Conservation (phyloP, 169 alveolate species). For the Eimeria necatrix region DNA sequence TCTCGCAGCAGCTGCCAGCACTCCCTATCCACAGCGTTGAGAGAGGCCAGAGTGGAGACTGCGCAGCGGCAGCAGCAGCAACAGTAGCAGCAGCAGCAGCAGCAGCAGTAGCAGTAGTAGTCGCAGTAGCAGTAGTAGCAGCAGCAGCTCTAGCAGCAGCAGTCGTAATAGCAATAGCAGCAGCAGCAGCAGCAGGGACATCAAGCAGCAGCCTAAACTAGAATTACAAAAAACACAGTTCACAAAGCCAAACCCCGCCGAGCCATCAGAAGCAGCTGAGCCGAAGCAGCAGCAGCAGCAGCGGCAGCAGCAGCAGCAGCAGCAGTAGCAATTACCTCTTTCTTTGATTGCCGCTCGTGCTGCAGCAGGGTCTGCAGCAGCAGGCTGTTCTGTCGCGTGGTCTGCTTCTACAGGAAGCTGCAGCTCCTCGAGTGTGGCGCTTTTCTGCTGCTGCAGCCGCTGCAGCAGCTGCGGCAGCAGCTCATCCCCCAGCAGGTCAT, state of each 20-base stretch:
- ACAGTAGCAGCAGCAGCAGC: conserved; percentile 35
- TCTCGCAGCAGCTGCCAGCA: conserved; percentile 74
- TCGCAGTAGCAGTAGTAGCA: not conserved
- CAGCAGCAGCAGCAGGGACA: not conserved
- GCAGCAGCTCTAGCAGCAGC: conserved; percentile 30
- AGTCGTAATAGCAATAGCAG: not conserved
- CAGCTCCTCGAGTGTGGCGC: conserved; percentile 14
- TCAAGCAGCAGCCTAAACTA: not conserved
- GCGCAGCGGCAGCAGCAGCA: conserved; percentile 55
- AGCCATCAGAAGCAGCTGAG: conserved; percentile 20
- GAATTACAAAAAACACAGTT: too few species aligned
- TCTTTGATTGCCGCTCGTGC: conserved; percentile 49
- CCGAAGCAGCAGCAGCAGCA: not conserved
- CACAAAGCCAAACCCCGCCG: not conserved
- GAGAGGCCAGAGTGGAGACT: conserved; percentile 73
- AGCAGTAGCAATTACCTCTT: conserved; percentile 11
- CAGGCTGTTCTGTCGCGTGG: not conserved
- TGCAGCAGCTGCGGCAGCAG: conserved; percentile 70
- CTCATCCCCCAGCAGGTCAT: conserved; percentile 72
- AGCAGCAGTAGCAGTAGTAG: not conserved
- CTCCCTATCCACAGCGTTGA: conserved; percentile 73
- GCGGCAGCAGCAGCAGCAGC: conserved; percentile 9
- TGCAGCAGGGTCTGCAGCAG: conserved; percentile 12
- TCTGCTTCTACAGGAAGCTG: not conserved
- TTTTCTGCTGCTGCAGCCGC: conserved; percentile 73